phyloP scores from a whole-genome alignment of 495 filamentous ascomycete species.

The Saxispiralis lemnorum region DNA sequence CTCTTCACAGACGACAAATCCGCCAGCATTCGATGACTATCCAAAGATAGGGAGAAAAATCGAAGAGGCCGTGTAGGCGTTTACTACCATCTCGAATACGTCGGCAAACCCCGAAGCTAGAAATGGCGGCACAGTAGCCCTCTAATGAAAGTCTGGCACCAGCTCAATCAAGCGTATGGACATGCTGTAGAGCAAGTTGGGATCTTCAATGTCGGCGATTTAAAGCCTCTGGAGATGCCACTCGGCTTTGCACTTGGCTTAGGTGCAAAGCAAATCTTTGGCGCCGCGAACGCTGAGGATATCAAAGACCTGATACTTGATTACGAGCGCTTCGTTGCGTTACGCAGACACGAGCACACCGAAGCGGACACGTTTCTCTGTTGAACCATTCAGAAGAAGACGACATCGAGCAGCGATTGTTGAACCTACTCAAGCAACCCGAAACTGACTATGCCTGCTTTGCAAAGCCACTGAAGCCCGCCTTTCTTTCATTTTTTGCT shows the following conservation, averaged over 20 bases:
- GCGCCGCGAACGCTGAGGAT: not conserved
- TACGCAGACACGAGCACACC: conserved; percentile 53
- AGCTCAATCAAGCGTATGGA: conserved; percentile 44
- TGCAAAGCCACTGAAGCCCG: too few species aligned
- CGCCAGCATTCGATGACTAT: conserved; percentile 48
- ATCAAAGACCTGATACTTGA: not conserved
- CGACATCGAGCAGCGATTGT: conserved; percentile 42
- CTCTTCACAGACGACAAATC: conserved; percentile 49
- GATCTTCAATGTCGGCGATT: conserved; percentile 61
- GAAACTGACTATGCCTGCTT: conserved; percentile 40
- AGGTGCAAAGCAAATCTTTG: not conserved
- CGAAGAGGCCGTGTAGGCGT: conserved; percentile 49
- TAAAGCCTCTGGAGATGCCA: conserved; percentile 35
- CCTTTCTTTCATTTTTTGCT: conserved; percentile 58
- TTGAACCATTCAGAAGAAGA: conserved; percentile 60
- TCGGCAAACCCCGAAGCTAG: conserved; percentile 44
- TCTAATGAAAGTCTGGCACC: conserved; percentile 45
- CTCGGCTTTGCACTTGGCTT: too few species aligned
- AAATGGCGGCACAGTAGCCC: conserved; percentile 60
- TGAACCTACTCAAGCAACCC: conserved; percentile 33
- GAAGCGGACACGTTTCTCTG: conserved; percentile 44
- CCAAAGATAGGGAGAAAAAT: conserved; percentile 40
- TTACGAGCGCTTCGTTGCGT: conserved; percentile 43
- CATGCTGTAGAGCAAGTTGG: conserved; percentile 49
- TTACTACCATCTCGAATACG: conserved; percentile 43